Percentiles rank a stretch among this genome's conserved stretches.
Conservation (phyloP, 2,329 filamentous ascomycete species). For the Cadophora luteo-olivacea region DNA sequence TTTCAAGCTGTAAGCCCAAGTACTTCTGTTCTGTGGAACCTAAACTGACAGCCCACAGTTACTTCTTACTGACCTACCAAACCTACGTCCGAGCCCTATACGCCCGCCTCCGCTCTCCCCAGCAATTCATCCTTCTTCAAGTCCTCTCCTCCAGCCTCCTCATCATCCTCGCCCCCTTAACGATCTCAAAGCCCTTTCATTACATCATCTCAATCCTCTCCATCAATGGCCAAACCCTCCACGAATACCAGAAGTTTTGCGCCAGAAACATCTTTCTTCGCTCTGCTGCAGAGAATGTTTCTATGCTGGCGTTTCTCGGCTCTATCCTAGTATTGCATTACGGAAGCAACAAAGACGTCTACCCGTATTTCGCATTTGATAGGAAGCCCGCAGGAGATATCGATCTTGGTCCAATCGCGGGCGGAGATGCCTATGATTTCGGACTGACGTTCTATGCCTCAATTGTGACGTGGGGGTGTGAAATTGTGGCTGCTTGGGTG, state of each 20-base stretch:
- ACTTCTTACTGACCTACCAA: constrained; percentile 63
- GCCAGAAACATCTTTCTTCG: constrained; percentile 72
- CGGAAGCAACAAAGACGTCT: constrained; percentile 70
- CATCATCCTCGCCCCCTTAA: constrained; percentile 67
- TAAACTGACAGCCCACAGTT: constrained; percentile 25
- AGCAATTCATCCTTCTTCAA: constrained; percentile 70
- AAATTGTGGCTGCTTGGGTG: constrained; percentile 65
- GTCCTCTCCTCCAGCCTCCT: constrained; percentile 67
- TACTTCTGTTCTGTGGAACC: not conserved
- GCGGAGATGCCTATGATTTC: constrained; percentile 61
- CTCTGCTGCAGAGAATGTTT: constrained; percentile 70
- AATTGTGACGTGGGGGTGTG: constrained; percentile 70
- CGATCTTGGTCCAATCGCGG: constrained; percentile 29
- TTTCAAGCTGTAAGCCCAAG: constrained; percentile 67
- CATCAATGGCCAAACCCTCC: constrained; percentile 65
- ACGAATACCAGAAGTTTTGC: constrained; percentile 69
- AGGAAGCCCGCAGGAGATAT: constrained; percentile 33
- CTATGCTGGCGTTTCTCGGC: constrained; percentile 72
- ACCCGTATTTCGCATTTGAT: constrained; percentile 74
- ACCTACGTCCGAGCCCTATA: constrained; percentile 74
- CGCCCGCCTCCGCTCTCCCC: constrained; percentile 68
- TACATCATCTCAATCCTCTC: constrained; percentile 58
- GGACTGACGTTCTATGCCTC: constrained; percentile 68
- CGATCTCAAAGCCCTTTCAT: constrained; percentile 67
- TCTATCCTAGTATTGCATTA: constrained; percentile 71